Conservation (phyloP, 768 basidiomycete species). For the Floccularia luteovirens region DNA sequence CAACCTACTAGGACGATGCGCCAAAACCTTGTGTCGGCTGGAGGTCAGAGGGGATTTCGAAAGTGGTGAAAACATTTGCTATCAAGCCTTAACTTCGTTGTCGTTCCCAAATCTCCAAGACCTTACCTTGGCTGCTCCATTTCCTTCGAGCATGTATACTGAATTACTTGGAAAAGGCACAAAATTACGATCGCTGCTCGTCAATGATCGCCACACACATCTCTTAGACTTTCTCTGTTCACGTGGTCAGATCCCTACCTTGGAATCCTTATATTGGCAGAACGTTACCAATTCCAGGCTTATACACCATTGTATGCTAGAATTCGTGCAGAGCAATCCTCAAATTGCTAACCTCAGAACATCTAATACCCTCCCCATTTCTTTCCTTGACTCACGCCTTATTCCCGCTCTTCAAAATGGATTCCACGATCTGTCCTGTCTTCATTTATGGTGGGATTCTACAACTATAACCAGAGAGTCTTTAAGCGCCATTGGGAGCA, state of each 20-base stretch:
- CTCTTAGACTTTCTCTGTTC: constrained; percentile 5
- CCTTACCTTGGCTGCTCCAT: constrained; percentile 10
- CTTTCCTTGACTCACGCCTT: constrained; percentile 11
- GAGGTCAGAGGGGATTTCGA: constrained; percentile 9
- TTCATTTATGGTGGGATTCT: constrained; percentile 15
- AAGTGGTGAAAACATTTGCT: constrained; percentile 2
- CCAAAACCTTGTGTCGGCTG: constrained; percentile 13
- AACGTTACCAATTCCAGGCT: constrained; percentile 3
- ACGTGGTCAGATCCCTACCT: constrained; percentile 13
- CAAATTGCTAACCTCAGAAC: constrained; percentile 17
- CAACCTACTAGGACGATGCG: constrained; percentile 5
- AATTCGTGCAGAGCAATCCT: constrained; percentile 15
- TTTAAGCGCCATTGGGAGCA: constrained; percentile 11
- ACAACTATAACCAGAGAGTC: constrained; percentile 10
- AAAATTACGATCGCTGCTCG: constrained; percentile 5
- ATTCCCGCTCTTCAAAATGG: constrained; percentile 10
- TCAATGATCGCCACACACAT: constrained; percentile 4
- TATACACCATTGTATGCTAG: constrained; percentile 9
- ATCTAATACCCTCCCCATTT: constrained; percentile 5
- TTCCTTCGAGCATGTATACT: constrained; percentile 9
- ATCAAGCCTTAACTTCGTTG: not conserved
- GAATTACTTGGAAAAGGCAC: constrained; percentile 5
- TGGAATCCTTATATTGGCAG: constrained; percentile 16
- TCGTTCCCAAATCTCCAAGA: constrained; percentile 13
- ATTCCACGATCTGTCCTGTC: constrained; percentile 14